These are phyloP conservation scores for Claviceps africana DNA, from an alignment of 2,329 filamentous ascomycete species.

Conservation along the genomic window DNA sequence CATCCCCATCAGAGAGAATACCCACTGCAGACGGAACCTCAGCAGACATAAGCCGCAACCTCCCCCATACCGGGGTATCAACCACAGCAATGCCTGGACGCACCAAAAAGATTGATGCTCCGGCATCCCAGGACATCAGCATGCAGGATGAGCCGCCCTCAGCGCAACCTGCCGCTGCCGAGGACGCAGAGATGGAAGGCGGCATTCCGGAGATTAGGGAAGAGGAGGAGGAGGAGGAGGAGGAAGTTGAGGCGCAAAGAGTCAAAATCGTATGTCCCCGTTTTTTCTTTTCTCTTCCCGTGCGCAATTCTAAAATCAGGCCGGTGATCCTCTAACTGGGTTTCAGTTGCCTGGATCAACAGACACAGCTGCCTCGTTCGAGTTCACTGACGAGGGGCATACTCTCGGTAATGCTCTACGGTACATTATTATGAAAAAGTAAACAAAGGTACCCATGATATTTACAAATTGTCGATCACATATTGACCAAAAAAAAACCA, in stretches of 20 bases:
- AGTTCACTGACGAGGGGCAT: slow-evolving; percentile 87
- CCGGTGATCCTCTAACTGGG: background rate
- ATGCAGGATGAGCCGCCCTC: slow-evolving; percentile 33
- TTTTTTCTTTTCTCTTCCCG: background rate
- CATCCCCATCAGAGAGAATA: background rate
- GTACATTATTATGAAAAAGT: slow-evolving; percentile 99
- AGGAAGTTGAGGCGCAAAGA: slow-evolving; percentile 37
- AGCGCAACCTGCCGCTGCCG: slow-evolving; percentile 19
- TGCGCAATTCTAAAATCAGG: background rate
- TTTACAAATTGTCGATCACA: background rate
- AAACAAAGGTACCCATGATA: slow-evolving; percentile 16
- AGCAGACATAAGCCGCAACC: background rate
- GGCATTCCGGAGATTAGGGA: slow-evolving; percentile 15
- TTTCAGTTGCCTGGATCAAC: slow-evolving; percentile 66
- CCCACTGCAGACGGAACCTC: too few relatives aligned
- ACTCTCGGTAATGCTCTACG: slow-evolving; percentile 88
- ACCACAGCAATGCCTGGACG: slow-evolving; percentile 23
- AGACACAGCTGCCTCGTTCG: slow-evolving; percentile 84
- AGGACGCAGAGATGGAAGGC: slow-evolving; percentile 21
- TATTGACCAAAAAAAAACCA: slow-evolving; percentile 22
- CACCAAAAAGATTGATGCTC: slow-evolving; percentile 21
- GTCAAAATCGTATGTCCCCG: slow-evolving; percentile 43
- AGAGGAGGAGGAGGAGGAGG: slow-evolving; percentile 26
- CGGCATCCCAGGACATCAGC: slow-evolving; percentile 20
- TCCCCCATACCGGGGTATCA: background rate